These are phyloP conservation scores for Chlamydomonas sp. DNA, from an alignment of 139 green algal genomes.

Conservation along the genomic window DNA sequence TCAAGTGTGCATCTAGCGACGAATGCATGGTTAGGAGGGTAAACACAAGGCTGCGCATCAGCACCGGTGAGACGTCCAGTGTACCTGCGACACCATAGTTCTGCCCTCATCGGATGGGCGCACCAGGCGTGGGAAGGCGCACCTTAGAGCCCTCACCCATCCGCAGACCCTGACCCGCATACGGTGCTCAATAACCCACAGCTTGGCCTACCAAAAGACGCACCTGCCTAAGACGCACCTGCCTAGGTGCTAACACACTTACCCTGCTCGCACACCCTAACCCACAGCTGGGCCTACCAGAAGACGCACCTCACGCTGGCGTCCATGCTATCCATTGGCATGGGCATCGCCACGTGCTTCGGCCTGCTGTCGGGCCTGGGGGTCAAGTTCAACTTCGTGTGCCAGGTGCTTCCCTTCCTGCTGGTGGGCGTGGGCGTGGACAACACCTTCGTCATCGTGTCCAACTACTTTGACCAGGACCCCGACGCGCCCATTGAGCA, in stretches of 20 bases:
- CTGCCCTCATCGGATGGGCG: no score
- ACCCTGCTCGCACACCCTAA: no score
- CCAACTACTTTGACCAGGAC: conserved; percentile 49
- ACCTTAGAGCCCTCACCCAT: no score
- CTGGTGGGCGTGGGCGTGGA: conserved; percentile 69
- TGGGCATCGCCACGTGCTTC: conserved; percentile 7
- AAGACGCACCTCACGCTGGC: conserved; percentile 37
- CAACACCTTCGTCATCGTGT: conserved; percentile 66
- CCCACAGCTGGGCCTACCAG: conserved; percentile 9
- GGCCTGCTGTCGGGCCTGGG: conserved; percentile 16
- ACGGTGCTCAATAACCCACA: neutral
- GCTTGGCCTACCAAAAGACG: conserved; percentile 29
- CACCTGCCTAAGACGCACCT: conserved; percentile 4
- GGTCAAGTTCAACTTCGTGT: conserved; percentile 44
- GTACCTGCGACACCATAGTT: no score
- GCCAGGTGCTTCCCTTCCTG: conserved; percentile 60
- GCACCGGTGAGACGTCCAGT: no score
- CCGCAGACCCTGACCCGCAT: no score
- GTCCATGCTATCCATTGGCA: conserved; percentile 2
- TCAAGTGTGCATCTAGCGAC: no score
- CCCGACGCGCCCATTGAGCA: conserved; percentile 26
- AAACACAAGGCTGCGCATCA: no score
- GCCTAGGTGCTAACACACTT: no score
- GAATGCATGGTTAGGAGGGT: no score
- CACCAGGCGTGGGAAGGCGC: no score